A percentile compares a stretch with the other conserved stretches of the same genome.
phyloP scores from a whole-genome alignment of 306 rosid genomes.

The peach (Prunus persica) region Prunus_persica_NCBIv2 NC_034013.1:15537501-15538000 shows the following conservation, averaged over 20 bases:
- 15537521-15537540: background rate
- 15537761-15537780: background rate
- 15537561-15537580: background rate
- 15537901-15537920: background rate
- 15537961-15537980: background rate
- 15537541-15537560: background rate
- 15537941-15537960: background rate
- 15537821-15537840: background rate
- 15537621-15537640: background rate
- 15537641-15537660: background rate
- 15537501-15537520: background rate
- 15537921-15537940: slow-evolving; percentile 10
- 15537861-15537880: slow-evolving; percentile 1
- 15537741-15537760: too few species aligned
- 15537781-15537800: background rate
- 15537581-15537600: background rate
- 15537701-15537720: background rate
- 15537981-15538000: slow-evolving; percentile 3
- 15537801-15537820: background rate
- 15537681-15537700: slow-evolving; percentile 3
- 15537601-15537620: slow-evolving; percentile 2
- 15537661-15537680: background rate
- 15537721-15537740: background rate
- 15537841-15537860: background rate
- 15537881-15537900: slow-evolving; percentile 6